Evolutionary conservation across 257 asterid species (phyloP).

Genomic region (Solanum piurae): DNA sequence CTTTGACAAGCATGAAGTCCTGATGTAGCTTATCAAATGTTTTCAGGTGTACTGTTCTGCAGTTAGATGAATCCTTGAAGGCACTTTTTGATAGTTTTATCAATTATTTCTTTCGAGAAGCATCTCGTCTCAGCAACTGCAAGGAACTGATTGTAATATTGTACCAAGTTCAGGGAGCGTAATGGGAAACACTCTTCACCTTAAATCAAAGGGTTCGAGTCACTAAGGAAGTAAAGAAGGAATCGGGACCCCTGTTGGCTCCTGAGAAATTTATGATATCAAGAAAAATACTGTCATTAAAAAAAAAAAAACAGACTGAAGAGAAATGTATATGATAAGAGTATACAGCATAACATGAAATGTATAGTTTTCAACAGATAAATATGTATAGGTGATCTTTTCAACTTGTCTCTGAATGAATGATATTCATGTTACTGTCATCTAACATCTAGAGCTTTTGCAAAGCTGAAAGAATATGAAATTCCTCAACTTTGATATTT

Average conservation of each 20-base stretch:
- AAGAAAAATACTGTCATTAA: not conserved
- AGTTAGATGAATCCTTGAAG: not conserved
- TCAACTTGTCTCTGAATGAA: not conserved
- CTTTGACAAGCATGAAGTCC: not conserved
- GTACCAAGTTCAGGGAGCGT: not conserved
- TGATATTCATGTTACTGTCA: not conserved
- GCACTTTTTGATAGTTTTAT: not conserved
- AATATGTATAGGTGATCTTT: not conserved
- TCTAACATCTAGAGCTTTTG: not conserved
- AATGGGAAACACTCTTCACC: not conserved
- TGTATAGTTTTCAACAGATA: not conserved
- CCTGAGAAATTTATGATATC: not conserved
- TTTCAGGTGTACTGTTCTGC: slow-evolving; percentile 19
- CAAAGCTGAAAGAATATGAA: not conserved
- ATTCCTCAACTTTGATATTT: not conserved
- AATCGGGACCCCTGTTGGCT: not conserved
- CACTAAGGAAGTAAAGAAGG: not conserved
- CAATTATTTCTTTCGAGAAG: not conserved
- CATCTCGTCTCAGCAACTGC: not conserved
- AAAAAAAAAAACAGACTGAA: not conserved
- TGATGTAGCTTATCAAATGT: not conserved
- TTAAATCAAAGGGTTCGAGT: not conserved
- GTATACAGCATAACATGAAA: not conserved
- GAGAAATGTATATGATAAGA: not conserved
- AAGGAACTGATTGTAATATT: not conserved